Conservation (phyloP, 73 alveolate genomes). For the Paramecium primaurelia region DNA sequence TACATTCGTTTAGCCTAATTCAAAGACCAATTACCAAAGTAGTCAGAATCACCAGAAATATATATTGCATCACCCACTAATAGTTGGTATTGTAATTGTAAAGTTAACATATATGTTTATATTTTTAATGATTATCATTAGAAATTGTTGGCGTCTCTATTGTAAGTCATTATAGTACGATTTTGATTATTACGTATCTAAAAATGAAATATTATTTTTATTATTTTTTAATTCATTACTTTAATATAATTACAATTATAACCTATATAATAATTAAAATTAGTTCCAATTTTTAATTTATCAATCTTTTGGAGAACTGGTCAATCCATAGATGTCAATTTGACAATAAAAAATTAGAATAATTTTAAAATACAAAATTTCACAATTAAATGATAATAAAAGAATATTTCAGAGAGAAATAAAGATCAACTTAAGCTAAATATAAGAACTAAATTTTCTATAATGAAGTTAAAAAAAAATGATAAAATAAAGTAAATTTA, state of each 20-base stretch:
- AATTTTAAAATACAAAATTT: too few species aligned
- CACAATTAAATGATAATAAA: too few species aligned
- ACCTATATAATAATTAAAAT: background rate
- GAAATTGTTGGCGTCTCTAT: background rate
- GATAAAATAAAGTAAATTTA: too few species aligned
- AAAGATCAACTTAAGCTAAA: too few species aligned
- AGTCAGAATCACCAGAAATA: background rate
- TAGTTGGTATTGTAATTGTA: background rate
- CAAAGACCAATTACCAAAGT: background rate
- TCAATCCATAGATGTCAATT: background rate
- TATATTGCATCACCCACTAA: background rate
- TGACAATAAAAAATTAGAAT: background rate
- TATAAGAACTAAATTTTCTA: too few species aligned
- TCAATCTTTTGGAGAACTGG: background rate
- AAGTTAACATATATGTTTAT: background rate
- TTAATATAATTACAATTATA: background rate
- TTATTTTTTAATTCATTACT: background rate
- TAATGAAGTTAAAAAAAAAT: too few species aligned
- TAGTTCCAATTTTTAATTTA: background rate
- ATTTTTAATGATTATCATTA: background rate
- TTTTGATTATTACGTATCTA: background rate
- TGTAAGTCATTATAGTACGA: background rate
- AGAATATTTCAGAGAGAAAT: too few species aligned
- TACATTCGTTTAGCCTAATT: background rate
- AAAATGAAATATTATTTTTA: background rate